These are phyloP conservation scores for Tylopilus plumbeoviolaceoides DNA, from an alignment of 768 basidiomycete genomes.

Conservation along the genomic window DNA sequence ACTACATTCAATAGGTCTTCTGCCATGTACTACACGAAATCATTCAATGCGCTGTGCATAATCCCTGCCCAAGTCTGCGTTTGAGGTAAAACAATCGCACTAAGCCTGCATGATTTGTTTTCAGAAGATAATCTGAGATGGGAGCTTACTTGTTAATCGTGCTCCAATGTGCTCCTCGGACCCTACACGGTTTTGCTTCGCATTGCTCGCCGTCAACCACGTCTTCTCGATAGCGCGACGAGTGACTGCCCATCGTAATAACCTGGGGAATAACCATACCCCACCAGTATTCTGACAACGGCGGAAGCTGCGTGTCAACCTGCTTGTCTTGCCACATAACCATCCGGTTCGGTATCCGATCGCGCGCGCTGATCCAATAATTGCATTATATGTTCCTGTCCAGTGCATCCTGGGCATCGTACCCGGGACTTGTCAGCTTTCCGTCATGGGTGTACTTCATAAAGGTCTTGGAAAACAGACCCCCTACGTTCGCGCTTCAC, in stretches of 20 bases:
- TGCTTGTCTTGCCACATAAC: constrained; percentile 73
- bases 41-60: too few relatives aligned
- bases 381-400: constrained; percentile 92
- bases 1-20: too few relatives aligned
- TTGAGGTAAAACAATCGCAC: too few relatives aligned
- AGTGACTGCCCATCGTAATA: constrained; percentile 98
- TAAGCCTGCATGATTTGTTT: too few relatives aligned
- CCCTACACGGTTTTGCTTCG: constrained; percentile 94
- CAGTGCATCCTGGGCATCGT: constrained; percentile 78
- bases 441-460: constrained; percentile 86
- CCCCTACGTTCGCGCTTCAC: constrained; percentile 96
- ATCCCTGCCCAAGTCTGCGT: too few relatives aligned
- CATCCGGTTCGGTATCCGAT: constrained; percentile 89
- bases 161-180: constrained; percentile 50
- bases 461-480: constrained; percentile 84
- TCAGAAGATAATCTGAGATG: too few relatives aligned
- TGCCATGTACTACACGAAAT: too few relatives aligned
- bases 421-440: constrained; percentile 75
- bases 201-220: constrained; percentile 97
- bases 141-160: too few relatives aligned
- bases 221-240: constrained; percentile 97
- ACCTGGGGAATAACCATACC: constrained; percentile 96
- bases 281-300: constrained; percentile 46
- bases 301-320: constrained; percentile 49
- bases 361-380: constrained; percentile 95